phyloP scores from a whole-genome alignment of 179 eudicot genomes.

The Spinacia oleracea region DNA sequence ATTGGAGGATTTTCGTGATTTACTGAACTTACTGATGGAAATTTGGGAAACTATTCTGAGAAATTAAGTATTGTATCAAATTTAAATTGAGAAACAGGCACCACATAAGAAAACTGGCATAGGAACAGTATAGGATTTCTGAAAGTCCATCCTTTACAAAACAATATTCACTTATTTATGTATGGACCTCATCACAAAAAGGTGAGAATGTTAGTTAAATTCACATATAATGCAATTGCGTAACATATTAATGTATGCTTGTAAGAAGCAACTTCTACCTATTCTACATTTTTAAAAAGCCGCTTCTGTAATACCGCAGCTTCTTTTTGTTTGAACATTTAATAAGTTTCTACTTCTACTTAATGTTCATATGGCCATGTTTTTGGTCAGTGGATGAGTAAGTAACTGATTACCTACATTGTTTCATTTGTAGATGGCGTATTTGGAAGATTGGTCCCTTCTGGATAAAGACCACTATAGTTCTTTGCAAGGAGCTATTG shows the following conservation, averaged over 20 bases:
- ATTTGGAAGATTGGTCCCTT: conserved; percentile 88
- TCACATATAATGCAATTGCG: too few species aligned
- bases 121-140: background rate
- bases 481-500: conserved; percentile 84
- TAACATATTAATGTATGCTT: background rate
- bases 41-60: background rate
- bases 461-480: conserved; percentile 70
- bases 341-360: background rate
- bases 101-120: background rate
- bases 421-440: conserved; percentile 50
- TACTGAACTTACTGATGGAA: background rate
- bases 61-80: background rate
- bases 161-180: background rate
- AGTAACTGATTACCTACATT: conserved; percentile 3
- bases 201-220: background rate
- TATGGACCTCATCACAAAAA: background rate
- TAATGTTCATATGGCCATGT: background rate
- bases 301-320: background rate
- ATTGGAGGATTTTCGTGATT: background rate
- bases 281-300: background rate
- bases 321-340: background rate
- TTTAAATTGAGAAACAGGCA: background rate
- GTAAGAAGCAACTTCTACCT: background rate
- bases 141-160: background rate
- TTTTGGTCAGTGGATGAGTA: background rate